Conservation (phyloP, 345 rosid genomes). For the Garcia nutans region DNA sequence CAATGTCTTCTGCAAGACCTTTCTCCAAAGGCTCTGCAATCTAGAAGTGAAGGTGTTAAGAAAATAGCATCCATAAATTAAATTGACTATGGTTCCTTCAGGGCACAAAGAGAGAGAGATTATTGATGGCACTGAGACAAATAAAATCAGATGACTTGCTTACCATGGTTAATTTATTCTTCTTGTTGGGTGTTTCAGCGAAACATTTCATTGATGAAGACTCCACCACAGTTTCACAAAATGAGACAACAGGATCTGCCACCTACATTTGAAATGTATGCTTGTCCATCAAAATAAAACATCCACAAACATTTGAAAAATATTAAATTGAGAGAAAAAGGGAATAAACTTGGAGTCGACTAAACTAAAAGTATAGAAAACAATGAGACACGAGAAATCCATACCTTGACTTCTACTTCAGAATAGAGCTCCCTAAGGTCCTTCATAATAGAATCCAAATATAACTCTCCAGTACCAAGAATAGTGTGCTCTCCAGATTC, state of each 20-base stretch:
- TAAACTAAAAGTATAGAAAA: not conserved
- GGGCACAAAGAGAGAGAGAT: not conserved
- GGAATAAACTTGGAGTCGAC: not conserved
- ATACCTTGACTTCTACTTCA: constrained; percentile 98
- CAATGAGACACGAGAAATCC: constrained; percentile 3
- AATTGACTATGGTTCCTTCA: not conserved
- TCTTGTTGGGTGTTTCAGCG: constrained; percentile 98
- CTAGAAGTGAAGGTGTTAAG: constrained; percentile 38
- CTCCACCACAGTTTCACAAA: constrained; percentile 98
- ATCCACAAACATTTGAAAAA: not conserved
- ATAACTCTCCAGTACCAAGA: constrained; percentile 94
- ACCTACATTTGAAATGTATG: constrained; percentile 49
- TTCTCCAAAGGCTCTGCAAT: constrained; percentile 96
- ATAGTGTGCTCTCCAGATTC: constrained; percentile 98
- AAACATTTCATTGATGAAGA: constrained; percentile 97
- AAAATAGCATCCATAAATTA: not conserved
- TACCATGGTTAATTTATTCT: constrained; percentile 96
- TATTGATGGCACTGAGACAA: not conserved
- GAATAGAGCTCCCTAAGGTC: constrained; percentile 98
- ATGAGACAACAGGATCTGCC: constrained; percentile 97
- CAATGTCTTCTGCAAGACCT: constrained; percentile 96
- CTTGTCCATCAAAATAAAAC: constrained; percentile 3
- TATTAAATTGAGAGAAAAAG: not conserved
- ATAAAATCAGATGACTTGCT: constrained; percentile 10
- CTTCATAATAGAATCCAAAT: constrained; percentile 95